Evolutionary conservation across 129 eudicot genomes (phyloP).

Genomic region (Cynara cardunculus): DNA sequence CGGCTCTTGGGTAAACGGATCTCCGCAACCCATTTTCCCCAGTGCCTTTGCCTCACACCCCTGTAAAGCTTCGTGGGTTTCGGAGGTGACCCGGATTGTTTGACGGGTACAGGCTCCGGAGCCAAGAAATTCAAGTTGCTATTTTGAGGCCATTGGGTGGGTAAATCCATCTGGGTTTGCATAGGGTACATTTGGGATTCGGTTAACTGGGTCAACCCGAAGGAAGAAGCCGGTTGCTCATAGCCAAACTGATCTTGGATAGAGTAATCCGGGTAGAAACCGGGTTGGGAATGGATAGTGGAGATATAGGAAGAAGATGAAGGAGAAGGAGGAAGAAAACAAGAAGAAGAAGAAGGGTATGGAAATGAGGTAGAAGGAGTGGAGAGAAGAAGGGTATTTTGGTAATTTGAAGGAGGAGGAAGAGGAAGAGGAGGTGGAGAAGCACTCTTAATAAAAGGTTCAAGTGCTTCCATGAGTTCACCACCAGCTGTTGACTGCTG

Average conservation of each 20-base stretch:
- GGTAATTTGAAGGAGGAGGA: constrained; percentile 20
- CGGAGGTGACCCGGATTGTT: constrained; percentile 43
- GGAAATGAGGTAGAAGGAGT: constrained; percentile 25
- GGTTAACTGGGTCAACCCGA: constrained; percentile 44
- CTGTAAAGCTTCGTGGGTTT: constrained; percentile 72
- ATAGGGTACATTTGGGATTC: constrained; percentile 47
- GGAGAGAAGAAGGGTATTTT: constrained; percentile 27
- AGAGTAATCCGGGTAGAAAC: constrained; percentile 40
- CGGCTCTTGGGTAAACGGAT: constrained; percentile 76
- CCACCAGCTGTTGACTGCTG: constrained; percentile 33
- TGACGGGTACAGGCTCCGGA: constrained; percentile 42
- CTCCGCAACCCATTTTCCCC: constrained; percentile 98
- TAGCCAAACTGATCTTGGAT: constrained; percentile 23
- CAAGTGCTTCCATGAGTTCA: constrained; percentile 83
- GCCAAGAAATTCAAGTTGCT: constrained; percentile 28
- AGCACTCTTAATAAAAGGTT: constrained; percentile 73
- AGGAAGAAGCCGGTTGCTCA: constrained; percentile 27
- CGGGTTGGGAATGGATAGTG: constrained; percentile 25
- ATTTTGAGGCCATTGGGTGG: constrained; percentile 19
- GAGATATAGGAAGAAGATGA: constrained; percentile 17
- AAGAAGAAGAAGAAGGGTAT: constrained; percentile 30
- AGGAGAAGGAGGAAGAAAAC: constrained; percentile 10
- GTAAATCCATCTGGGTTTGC: constrained; percentile 16
- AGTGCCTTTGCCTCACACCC: constrained; percentile 89
- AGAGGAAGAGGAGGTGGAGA: constrained; percentile 29